Conservation (phyloP, 1,284 basidiomycete genomes). For the Sanghuangporus baumii region DNA sequence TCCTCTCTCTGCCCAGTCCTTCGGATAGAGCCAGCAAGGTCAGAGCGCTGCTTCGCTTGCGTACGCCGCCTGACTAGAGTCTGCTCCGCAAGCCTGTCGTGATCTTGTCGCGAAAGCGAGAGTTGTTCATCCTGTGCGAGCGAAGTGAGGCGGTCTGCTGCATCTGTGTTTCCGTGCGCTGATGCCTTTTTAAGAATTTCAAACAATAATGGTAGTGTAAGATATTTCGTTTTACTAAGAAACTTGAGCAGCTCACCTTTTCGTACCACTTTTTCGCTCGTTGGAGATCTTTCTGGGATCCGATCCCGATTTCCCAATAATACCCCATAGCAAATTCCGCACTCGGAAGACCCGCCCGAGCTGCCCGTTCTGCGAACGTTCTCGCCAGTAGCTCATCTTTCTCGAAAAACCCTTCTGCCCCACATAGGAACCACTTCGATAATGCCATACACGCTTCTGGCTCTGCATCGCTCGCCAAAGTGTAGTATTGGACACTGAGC, state of each 20-base stretch:
- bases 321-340: conserved; percentile 96
- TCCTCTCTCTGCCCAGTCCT: conserved; percentile 23
- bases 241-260: conserved; percentile 34
- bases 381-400: conserved; percentile 86
- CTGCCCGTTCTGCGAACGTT: conserved; percentile 90
- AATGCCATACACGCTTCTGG: conserved; percentile 93
- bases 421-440: conserved; percentile 93
- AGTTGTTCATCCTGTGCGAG: conserved; percentile 53
- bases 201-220: neutral
- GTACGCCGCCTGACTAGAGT: conserved; percentile 83
- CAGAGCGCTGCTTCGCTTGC: conserved; percentile 69
- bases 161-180: conserved; percentile 77
- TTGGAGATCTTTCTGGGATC: conserved; percentile 56
- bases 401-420: conserved; percentile 73
- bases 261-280: conserved; percentile 69
- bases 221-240: neutral
- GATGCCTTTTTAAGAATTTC: conserved; percentile 47
- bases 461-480: conserved; percentile 37
- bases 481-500: conserved; percentile 90
- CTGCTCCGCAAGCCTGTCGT: conserved; percentile 71
- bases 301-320: conserved; percentile 80
- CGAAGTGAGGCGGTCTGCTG: conserved; percentile 69
- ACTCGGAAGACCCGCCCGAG: conserved; percentile 68
- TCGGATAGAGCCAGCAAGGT: conserved; percentile 29
- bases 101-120: conserved; percentile 70